These are phyloP conservation scores for Penstemon barbatus DNA, from an alignment of 257 asterid genomes.

Conservation along the genomic window DNA sequence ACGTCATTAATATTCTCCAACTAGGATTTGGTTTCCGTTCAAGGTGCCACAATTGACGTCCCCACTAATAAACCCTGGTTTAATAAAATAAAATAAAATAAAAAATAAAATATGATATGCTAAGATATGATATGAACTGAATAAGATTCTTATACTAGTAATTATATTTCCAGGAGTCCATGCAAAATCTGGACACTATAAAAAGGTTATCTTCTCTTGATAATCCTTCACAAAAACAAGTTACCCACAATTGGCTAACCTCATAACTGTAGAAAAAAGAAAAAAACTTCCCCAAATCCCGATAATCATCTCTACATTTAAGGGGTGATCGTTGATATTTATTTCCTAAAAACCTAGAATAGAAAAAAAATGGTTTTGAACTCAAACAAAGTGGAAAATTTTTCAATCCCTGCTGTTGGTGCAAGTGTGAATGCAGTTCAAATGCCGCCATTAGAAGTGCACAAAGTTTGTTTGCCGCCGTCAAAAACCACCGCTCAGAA, in stretches of 20 bases:
- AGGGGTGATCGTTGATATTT: background rate
- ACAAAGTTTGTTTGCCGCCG: conserved; percentile 73
- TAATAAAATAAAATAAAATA: too few species aligned
- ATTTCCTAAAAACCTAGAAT: background rate
- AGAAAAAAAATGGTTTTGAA: conserved; percentile 44
- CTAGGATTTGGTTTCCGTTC: too few species aligned
- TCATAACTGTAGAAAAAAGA: conserved; percentile 6
- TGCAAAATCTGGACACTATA: conserved; percentile 31
- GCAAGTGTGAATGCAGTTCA: conserved; percentile 18
- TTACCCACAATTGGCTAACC: conserved; percentile 7
- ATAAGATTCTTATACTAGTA: background rate
- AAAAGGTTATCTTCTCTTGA: conserved; percentile 17
- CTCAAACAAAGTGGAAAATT: conserved; percentile 58
- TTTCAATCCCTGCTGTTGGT: conserved; percentile 31
- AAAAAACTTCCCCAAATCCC: background rate
- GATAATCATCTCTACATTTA: too few species aligned
- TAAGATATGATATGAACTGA: background rate
- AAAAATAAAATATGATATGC: background rate
- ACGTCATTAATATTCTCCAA: too few species aligned
- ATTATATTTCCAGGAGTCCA: conserved; percentile 12
- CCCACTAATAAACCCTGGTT: too few species aligned
- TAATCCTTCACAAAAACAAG: background rate
- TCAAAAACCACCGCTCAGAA: conserved; percentile 59
- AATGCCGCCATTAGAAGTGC: conserved; percentile 44
- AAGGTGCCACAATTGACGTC: too few species aligned